Evolutionary conservation across 2,329 filamentous ascomycete genomes (phyloP), one percentile per base, ranked within the genome.

Genomic region (Fusarium lyarnte): DNA sequence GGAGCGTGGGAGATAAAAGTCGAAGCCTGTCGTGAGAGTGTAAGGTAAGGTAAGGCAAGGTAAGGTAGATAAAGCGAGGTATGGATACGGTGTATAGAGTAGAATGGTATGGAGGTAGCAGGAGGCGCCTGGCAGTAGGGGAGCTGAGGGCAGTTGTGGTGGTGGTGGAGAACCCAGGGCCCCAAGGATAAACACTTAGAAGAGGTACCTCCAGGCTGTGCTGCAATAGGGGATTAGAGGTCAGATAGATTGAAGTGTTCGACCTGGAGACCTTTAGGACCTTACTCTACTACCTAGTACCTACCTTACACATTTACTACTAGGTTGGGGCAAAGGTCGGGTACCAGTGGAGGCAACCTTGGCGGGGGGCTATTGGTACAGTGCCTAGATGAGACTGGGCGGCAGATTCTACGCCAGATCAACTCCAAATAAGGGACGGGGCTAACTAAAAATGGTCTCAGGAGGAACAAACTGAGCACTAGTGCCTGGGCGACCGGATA

Each of bases 1-100:
- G 73, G 76, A 78, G 76, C 74, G 76, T 78, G 70, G 63, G 69
- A 77, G 69, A 75, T 58, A 35, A 74, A 69, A 78, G 69, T 74
- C 74, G 76, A 78, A 74, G 76, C 76, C 76, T 66, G 76, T 77
- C 73, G 76, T 76, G 72, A 74, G 62, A 74, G 69, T 67, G 35
- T 58, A 63, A 63, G 41, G 66, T 31, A 29, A 29, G 29, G n/a
- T n/a, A n/a, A n/a, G n/a, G n/a, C n/a, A 49, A 49, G 46, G 33
- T 35, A 16, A 35, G 33, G 33, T 63, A 51, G 57, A 47, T 59
- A 53, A 43, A 55, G 64, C 57, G 58, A 77, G 60, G 75, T 72
- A 72, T 69, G 66, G 75, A 60, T 63, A 63, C 58, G 61, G 61
- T 41, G 49, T 66, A 59, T 64, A 61, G 47, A 60, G 58, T 51